Evolutionary conservation across 2,329 filamentous ascomycete genomes (phyloP), one percentile per base, ranked within the genome.

Genomic region (Fusarium succisae): DNA sequence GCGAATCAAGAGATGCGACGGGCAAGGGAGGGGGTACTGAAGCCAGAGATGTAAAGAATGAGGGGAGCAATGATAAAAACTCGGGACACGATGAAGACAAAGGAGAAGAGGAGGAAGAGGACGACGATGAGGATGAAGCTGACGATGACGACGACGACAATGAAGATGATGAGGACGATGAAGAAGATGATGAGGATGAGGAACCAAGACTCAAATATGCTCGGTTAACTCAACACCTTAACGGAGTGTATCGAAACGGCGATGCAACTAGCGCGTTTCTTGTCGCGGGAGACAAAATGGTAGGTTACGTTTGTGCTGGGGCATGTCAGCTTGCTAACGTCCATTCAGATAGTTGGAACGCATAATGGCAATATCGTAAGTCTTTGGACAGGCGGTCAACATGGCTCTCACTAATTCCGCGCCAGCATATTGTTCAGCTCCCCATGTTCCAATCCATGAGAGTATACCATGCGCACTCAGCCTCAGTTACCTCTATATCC

Each of bases 251-350:
- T 84, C 92, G 95, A 66, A 98, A 97, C 84, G 95, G 94, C 77
- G 96, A 99, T 88, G 94, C 95, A 76, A 98, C 96, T 32, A 98
- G 95, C 82, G 87, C 94, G 14, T 98, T 98, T 81, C 85, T 97
- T 56, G 94, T 97, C 56, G 93, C 93, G 45, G 96, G 96, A 59
- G 96, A 99, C 86, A 98, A 98, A 86, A 97, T 98, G 96, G 94
- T 96, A 87, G 78, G 86, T 63, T 43, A 22, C 20, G 17, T 50
- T 38, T 39, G 17, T 28, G 9, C 32, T n/a, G 17, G 45, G 37
- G 20, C 14, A 11, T 6, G n/a, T 26, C 32, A 13, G 15, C 37
- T 48, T 60, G 58, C 73, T 82, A 50, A 72, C 69, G 75, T 68
- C 69, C 79, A 74, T 74, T 55, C 83, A 96, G 93, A 92, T 98